Base-by-base conservation (phyloP, 23 red algal species). In the Gracilariopsis chorda region DNA sequence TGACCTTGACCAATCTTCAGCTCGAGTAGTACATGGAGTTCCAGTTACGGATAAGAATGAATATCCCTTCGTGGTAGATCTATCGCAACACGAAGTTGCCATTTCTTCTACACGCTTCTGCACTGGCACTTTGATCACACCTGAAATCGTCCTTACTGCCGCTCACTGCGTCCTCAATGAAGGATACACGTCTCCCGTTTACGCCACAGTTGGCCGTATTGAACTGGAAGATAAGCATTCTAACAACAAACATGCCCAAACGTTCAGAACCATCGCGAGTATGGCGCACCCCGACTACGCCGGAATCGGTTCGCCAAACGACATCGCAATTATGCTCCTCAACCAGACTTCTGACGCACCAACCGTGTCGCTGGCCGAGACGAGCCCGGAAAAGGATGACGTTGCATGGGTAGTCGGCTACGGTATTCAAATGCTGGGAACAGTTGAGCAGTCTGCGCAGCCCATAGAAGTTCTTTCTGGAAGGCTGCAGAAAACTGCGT, bases 91-190 rank as follows among this genome's bases (percentile, higher is more conserved):
- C 29, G 48, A 60, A 3, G 75, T 72, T 4, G 92, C 86, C n/a
- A 81, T 95, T 42, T 90, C 92, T 35, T 84, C 74, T 21, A 41
- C 92, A 30, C 76, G 91, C 7, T 95, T 95, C 43, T 95, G 92
- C 72, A 87, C 80, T 7, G 92, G 84, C 19, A 90, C 77, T 47
- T 46, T 95, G 12, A 88, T 95, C 36, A 33, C 48, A 0, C 30
- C 39, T 7, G 72, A 95, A 36, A 69, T 90, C 14, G 73, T 95
- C 29, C 92, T 95, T 3, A 95, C 92, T 4, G 92, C 92, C 10
- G 92, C 80, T 8, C 92, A 95, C 58, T 95, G 92, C 34, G 92
- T 95, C 14, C 42, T 87, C 43, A 87, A 93, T 35, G 73, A 87
- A n/a, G 90, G 83, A 7, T 70, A 84, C 56, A 53, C 59, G 12